phyloP scores from a whole-genome alignment of 371 early-diverging fungal genomes.

The Syncephalis fuscata region DNA sequence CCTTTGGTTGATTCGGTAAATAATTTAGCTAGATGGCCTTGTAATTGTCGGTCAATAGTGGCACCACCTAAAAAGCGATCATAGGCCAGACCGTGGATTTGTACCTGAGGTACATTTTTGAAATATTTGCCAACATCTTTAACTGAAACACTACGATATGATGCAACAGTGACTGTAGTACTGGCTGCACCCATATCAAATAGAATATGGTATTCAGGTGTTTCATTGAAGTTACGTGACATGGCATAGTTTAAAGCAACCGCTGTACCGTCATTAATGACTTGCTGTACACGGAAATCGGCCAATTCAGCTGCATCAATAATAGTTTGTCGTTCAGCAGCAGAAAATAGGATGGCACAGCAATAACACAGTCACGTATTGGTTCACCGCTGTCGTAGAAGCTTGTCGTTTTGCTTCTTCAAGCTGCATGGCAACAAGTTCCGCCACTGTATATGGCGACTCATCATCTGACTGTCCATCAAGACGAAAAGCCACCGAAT shows the following conservation, averaged over 20 bases:
- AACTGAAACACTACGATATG: slow-evolving; percentile 43
- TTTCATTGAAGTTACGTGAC: slow-evolving; percentile 37
- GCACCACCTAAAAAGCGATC: slow-evolving; percentile 81
- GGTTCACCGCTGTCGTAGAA: slow-evolving; percentile 53
- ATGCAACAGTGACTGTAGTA: slow-evolving; percentile 74
- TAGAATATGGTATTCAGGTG: slow-evolving; percentile 72
- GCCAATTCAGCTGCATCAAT: slow-evolving; percentile 89
- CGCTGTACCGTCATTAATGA: slow-evolving; percentile 89
- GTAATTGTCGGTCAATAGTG: slow-evolving; percentile 65
- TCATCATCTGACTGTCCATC: slow-evolving; percentile 23
- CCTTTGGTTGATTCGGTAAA: slow-evolving; percentile 28
- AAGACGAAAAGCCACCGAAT: slow-evolving; percentile 40
- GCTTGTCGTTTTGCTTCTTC: slow-evolving; percentile 74
- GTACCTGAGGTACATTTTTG: slow-evolving; percentile 44
- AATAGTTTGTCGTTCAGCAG: slow-evolving; percentile 82
- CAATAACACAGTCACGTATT: slow-evolving; percentile 77
- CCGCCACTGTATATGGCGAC: slow-evolving; percentile 46
- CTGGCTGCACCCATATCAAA: slow-evolving; percentile 95
- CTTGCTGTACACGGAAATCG: slow-evolving; percentile 58
- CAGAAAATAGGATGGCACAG: slow-evolving; percentile 79
- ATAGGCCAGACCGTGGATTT: slow-evolving; percentile 64
- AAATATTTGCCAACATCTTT: slow-evolving; percentile 36
- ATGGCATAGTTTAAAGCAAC: slow-evolving; percentile 91
- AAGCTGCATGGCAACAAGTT: slow-evolving; percentile 88
- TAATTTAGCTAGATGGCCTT: slow-evolving; percentile 47